These are phyloP conservation scores for Massariosphaeria phaeospora DNA, from an alignment of 495 filamentous ascomycete genomes.

Conservation along the genomic window DNA sequence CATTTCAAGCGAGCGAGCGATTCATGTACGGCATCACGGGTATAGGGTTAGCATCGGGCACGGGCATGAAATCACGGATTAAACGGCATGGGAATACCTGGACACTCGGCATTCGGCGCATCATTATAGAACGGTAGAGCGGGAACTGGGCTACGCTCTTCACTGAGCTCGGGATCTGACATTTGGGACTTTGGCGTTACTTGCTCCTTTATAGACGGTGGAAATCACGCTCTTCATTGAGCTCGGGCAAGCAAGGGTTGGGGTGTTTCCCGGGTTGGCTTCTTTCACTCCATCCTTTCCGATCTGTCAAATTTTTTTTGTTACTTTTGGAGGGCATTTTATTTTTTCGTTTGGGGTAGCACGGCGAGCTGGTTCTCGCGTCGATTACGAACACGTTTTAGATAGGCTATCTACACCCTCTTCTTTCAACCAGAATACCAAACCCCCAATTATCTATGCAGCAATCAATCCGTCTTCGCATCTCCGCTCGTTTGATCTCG, in stretches of 20 bases:
- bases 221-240: conserved; percentile 1
- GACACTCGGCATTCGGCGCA: neutral
- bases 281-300: no score
- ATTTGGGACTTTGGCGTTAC: neutral
- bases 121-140: neutral
- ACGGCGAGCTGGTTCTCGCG: no score
- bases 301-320: no score
- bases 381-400: no score
- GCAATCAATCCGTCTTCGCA: no score
- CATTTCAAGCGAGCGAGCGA: conserved; percentile 8
- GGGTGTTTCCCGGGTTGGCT: no score
- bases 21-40: neutral
- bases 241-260: neutral
- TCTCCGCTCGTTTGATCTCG: neutral
- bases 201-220: neutral
- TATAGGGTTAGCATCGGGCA: neutral
- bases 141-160: neutral
- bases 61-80: neutral
- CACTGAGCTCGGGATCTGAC: neutral
- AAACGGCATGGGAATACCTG: neutral
- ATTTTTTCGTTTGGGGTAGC: no score
- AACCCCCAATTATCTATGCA: no score
- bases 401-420: no score
- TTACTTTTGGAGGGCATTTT: no score
- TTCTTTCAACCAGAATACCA: no score